These are phyloP conservation scores for Coprinopsis marcescibilis DNA, from an alignment of 768 basidiomycete genomes.

Conservation along the genomic window DNA sequence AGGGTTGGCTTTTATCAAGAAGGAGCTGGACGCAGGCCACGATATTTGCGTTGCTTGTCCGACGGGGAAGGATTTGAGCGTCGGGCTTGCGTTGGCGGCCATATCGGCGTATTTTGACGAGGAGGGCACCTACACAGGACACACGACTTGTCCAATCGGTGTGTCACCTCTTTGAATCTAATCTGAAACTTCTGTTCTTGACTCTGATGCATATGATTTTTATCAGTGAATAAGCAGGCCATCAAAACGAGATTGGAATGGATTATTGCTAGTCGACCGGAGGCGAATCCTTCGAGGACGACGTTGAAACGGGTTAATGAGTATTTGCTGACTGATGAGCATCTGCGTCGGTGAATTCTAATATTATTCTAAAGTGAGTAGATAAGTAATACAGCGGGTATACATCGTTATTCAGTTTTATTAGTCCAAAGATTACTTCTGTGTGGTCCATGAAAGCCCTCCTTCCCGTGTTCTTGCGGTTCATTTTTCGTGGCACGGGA, in stretches of 20 bases:
- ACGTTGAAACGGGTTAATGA: conserved; percentile 49
- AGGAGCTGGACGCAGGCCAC: conserved; percentile 22
- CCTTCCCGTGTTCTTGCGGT: too few species aligned
- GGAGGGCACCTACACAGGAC: background rate
- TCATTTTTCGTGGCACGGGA: too few species aligned
- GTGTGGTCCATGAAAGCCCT: too few species aligned
- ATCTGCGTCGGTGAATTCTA: too few species aligned
- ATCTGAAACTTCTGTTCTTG: background rate
- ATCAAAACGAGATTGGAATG: conserved; percentile 78
- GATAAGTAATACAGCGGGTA: too few species aligned
- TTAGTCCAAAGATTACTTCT: too few species aligned
- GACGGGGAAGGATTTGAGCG: conserved; percentile 54
- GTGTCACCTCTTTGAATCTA: background rate
- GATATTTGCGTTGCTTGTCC: conserved; percentile 54
- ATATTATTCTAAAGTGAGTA: too few species aligned
- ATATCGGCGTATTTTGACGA: conserved; percentile 56
- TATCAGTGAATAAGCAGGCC: conserved; percentile 50
- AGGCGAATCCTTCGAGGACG: conserved; percentile 77
- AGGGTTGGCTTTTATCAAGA: conserved; percentile 32
- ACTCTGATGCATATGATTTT: background rate
- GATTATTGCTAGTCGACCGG: conserved; percentile 71
- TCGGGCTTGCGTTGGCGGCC: conserved; percentile 58
- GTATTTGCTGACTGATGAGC: conserved; percentile 24
- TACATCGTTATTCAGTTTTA: too few species aligned
- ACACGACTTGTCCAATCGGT: background rate